Evolutionary conservation across 2,329 filamentous ascomycete genomes (phyloP).

Genomic region (Fusarium protoensiforme): DNA sequence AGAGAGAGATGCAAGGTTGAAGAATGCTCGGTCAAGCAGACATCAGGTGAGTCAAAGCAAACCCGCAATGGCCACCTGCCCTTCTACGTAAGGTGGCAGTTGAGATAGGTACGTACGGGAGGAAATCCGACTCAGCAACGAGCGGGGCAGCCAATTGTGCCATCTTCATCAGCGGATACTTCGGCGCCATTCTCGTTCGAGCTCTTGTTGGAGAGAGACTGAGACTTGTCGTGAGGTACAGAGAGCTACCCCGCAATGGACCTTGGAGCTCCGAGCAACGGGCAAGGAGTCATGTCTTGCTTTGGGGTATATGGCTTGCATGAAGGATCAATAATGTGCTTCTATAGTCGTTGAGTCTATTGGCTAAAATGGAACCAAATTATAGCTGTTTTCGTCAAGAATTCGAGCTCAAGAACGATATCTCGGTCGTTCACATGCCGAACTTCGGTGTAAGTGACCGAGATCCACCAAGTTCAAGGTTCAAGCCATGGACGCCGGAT

Average conservation of each 20-base stretch:
- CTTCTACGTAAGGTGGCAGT: not conserved
- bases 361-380: not conserved
- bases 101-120: not conserved
- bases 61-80: not conserved
- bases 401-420: not conserved
- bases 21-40: not conserved
- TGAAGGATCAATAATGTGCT: not conserved
- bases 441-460: not conserved
- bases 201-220: conserved; percentile 2
- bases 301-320: not conserved
- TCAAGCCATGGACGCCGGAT: not conserved
- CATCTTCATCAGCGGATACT: conserved; percentile 1
- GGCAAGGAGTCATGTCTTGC: not conserved
- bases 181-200: conserved; percentile 4
- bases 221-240: not conserved
- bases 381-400: not conserved
- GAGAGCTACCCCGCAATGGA: conserved; percentile 1
- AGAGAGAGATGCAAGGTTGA: not conserved
- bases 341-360: not conserved
- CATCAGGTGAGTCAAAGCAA: not conserved
- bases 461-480: not conserved
- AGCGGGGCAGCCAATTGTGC: conserved; percentile 18
- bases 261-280: not conserved
- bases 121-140: conserved; percentile 9
- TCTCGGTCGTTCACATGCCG: not conserved